Percentiles rank a stretch among this genome's conserved stretches.
Conservation (phyloP, 148 eudicot species). For the Hydrangea macrophylla region DNA sequence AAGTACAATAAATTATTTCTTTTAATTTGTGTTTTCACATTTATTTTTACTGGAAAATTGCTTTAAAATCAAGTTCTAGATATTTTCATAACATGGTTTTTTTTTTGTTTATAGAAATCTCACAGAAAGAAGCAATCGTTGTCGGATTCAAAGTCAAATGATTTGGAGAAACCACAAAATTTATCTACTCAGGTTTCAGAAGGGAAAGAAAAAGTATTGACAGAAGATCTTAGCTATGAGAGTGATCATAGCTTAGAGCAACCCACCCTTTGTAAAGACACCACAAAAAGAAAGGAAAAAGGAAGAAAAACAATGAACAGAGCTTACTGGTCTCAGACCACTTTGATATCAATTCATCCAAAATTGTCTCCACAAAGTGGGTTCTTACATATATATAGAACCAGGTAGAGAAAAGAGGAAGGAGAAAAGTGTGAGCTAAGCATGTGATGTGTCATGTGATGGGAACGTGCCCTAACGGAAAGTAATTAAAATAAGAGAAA, state of each 20-base stretch:
- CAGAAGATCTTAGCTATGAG: constrained; percentile 11
- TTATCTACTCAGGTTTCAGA: background rate
- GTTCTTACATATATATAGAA: too few relatives aligned
- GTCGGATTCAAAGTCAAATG: constrained; percentile 13
- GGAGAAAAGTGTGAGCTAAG: too few relatives aligned
- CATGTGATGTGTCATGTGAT: too few relatives aligned
- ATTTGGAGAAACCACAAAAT: constrained; percentile 2
- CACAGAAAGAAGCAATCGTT: constrained; percentile 27
- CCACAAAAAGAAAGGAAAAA: too few relatives aligned
- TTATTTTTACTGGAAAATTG: background rate
- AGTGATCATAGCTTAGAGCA: constrained; percentile 9
- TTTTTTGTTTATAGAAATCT: constrained; percentile 23
- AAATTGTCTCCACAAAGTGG: too few relatives aligned
- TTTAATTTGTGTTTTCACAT: background rate
- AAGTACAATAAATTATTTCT: constrained; percentile 25
- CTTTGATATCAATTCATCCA: too few relatives aligned
- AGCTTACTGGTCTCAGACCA: too few relatives aligned
- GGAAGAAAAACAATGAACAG: too few relatives aligned
- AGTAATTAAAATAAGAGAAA: too few relatives aligned
- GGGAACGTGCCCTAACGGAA: too few relatives aligned
- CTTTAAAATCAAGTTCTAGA: background rate
- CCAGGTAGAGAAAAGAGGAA: too few relatives aligned
- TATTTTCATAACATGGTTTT: background rate
- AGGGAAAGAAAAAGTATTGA: constrained; percentile 10
- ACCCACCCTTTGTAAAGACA: too few relatives aligned